Conservation (phyloP, 202 grass and related monocot genomes). For the Schoenoplectus tabernaemontani region DNA sequence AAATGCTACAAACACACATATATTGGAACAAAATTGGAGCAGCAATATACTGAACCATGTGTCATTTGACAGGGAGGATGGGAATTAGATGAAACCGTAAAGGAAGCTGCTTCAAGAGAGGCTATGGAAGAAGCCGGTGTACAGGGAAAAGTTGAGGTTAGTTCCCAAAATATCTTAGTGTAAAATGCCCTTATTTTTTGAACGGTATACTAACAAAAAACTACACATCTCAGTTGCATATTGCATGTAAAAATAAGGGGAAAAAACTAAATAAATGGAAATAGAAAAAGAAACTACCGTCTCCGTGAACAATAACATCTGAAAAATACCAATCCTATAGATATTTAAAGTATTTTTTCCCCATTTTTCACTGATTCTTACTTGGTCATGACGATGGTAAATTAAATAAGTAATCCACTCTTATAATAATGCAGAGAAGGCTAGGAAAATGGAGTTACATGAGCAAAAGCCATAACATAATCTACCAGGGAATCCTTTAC, state of each 20-base stretch:
- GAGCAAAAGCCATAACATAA: slow-evolving; percentile 30
- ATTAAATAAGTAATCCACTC: not conserved
- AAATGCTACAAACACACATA: not conserved
- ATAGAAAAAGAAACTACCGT: not conserved
- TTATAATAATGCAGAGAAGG: slow-evolving; percentile 17
- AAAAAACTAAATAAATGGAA: not conserved
- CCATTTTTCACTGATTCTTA: not conserved
- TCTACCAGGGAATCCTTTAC: slow-evolving; percentile 34
- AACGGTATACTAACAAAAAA: not conserved
- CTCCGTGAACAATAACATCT: not conserved
- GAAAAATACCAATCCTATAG: not conserved
- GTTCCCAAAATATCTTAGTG: not conserved
- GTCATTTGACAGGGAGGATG: slow-evolving; percentile 33
- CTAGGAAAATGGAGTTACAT: slow-evolving; percentile 41
- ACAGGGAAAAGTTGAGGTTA: slow-evolving; percentile 34
- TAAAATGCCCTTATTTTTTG: no score
- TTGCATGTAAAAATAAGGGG: not conserved
- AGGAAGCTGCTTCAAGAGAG: slow-evolving; percentile 33
- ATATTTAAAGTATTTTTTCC: not conserved
- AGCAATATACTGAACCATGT: not conserved
- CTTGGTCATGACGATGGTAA: not conserved
- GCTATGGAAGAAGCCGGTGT: slow-evolving; percentile 43
- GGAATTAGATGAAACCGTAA: slow-evolving; percentile 41
- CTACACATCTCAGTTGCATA: not conserved
- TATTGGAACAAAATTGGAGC: not conserved